Conservation (phyloP, 2,329 filamentous ascomycete genomes). For the Epichloe glyceriae region DNA sequence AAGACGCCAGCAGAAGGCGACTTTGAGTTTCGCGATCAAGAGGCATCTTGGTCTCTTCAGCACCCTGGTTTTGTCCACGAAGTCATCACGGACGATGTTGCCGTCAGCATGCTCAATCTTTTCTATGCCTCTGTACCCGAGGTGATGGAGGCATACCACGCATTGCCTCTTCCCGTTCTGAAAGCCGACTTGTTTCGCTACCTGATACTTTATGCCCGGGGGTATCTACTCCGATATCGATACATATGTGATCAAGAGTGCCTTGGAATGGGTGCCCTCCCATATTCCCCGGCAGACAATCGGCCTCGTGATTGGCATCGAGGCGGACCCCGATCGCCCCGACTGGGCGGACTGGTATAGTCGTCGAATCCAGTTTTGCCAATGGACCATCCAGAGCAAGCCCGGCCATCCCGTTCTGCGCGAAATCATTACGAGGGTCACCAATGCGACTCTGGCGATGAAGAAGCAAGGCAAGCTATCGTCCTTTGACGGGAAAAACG, state of each 20-base stretch:
- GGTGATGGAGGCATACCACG: slow-evolving; percentile 62
- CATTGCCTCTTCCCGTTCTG: slow-evolving; percentile 60
- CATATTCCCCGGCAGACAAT: slow-evolving; percentile 64
- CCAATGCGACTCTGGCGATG: slow-evolving; percentile 62
- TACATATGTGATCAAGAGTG: slow-evolving; percentile 71
- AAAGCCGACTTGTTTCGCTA: slow-evolving; percentile 74
- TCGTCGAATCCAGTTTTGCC: slow-evolving; percentile 91
- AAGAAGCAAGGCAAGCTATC: slow-evolving; percentile 55
- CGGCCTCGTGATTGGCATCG: slow-evolving; percentile 85
- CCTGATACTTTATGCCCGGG: slow-evolving; percentile 49
- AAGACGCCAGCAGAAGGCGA: slow-evolving; percentile 62
- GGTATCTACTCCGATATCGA: slow-evolving; percentile 84
- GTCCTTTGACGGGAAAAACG: slow-evolving; percentile 49
- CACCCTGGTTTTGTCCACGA: slow-evolving; percentile 93
- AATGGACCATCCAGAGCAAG: slow-evolving; percentile 97
- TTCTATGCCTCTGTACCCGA: slow-evolving; percentile 76
- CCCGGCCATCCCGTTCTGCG: slow-evolving; percentile 85
- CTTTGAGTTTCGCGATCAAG: slow-evolving; percentile 71
- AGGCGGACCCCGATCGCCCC: slow-evolving; percentile 83
- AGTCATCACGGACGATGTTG: slow-evolving; percentile 85
- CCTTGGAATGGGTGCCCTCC: slow-evolving; percentile 74
- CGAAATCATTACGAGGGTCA: slow-evolving; percentile 77
- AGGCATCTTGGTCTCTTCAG: slow-evolving; percentile 77
- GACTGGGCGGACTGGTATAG: slow-evolving; percentile 97
- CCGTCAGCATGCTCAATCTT: slow-evolving; percentile 66